Conservation (phyloP, 768 basidiomycete species). For the Chalciporus pseudorubinellus region DNA sequence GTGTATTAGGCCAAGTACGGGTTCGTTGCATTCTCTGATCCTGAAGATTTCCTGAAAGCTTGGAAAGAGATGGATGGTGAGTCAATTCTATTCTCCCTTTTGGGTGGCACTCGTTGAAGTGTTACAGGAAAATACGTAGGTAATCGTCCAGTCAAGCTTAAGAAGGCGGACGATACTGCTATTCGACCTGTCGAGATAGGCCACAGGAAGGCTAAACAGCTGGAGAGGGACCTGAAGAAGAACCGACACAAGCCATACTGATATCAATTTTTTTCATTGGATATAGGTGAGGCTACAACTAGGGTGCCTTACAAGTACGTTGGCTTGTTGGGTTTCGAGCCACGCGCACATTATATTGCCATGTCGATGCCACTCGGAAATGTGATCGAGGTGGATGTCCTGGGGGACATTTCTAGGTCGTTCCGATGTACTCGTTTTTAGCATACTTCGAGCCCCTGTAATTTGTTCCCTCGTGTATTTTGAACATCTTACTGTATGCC, state of each 20-base stretch:
- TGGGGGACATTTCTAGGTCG: neutral
- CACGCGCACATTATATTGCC: constrained; percentile 20
- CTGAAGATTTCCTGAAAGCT: constrained; percentile 95
- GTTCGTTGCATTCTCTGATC: constrained; percentile 96
- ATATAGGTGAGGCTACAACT: neutral
- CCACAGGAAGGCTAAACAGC: constrained; percentile 83
- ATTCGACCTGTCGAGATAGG: constrained; percentile 93
- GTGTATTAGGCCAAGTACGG: constrained; percentile 83
- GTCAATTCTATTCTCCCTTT: constrained; percentile 22
- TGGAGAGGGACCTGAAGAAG: constrained; percentile 91
- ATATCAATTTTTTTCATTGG: constrained; percentile 8
- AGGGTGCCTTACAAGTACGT: constrained; percentile 28
- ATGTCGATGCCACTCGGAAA: constrained; percentile 6
- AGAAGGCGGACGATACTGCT: constrained; percentile 85
- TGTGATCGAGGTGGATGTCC: constrained; percentile 8
- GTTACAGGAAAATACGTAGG: constrained; percentile 91
- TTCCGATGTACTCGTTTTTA: neutral
- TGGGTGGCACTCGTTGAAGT: constrained; percentile 3
- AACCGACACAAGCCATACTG: constrained; percentile 84
- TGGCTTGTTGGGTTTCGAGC: constrained; percentile 20
- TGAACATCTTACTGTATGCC: too few species aligned
- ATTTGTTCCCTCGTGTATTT: too few species aligned
- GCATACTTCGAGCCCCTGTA: neutral
- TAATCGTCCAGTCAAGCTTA: constrained; percentile 93
- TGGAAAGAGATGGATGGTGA: constrained; percentile 99